Percentiles rank a stretch among this genome's conserved stretches.
Evolutionary conservation across 2,329 filamentous ascomycete genomes (phyloP).

Genomic region (Sclerotinia borealis): DNA sequence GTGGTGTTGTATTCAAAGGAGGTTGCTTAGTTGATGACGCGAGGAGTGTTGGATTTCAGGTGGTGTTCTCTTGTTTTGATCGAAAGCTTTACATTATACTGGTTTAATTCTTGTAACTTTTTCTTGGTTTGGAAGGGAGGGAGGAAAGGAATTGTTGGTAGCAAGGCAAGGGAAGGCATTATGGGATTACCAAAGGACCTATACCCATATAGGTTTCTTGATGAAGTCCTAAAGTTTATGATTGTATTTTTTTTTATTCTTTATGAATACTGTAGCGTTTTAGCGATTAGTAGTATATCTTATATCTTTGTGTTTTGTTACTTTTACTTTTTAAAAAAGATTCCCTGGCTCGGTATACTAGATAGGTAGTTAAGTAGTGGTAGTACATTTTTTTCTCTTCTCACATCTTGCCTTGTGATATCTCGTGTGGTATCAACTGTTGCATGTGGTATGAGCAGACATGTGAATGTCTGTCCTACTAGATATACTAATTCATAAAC

Average conservation of each 20-base stretch:
- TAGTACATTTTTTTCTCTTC: neutral
- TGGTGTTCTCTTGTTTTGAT: neutral
- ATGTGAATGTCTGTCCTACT: neutral
- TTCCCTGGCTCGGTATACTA: neutral
- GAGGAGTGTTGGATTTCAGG: conserved; percentile 17
- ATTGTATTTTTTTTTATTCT: neutral
- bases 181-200: neutral
- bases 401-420: neutral
- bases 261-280: conserved; percentile 24
- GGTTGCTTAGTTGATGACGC: conserved; percentile 15
- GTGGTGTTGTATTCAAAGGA: conserved; percentile 24
- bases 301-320: conserved; percentile 3
- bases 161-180: neutral
- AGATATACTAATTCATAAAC: neutral
- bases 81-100: neutral
- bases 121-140: neutral
- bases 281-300: conserved; percentile 21
- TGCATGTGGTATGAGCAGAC: neutral
- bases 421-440: neutral
- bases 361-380: conserved; percentile 1
- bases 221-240: conserved; percentile 18
- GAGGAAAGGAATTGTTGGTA: neutral
- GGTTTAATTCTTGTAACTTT: conserved; percentile 2
- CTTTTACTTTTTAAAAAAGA: neutral
- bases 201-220: conserved; percentile 10